Conservation (phyloP, 192 early-diverging fungal genomes). For the Backusella morwellensis region DNA sequence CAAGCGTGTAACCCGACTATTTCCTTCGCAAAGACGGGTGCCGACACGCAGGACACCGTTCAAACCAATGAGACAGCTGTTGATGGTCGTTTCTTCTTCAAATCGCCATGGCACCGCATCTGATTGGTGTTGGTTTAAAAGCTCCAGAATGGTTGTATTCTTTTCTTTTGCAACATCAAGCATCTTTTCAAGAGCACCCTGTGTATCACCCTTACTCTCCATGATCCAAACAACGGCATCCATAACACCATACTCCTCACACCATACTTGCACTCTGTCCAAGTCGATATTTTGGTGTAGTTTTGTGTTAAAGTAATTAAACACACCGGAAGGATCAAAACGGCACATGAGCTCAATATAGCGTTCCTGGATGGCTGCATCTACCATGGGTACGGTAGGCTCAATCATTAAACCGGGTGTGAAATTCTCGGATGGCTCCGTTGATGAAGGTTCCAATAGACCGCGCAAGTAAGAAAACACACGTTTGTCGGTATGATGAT, state of each 20-base stretch:
- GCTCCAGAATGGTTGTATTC: slow-evolving; percentile 34
- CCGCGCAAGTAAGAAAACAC: slow-evolving; percentile 58
- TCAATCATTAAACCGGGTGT: neutral
- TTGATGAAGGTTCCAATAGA: slow-evolving; percentile 42
- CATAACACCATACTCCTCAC: slow-evolving; percentile 49
- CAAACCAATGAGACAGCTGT: slow-evolving; percentile 47
- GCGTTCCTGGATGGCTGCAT: slow-evolving; percentile 45
- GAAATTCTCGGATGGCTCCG: neutral
- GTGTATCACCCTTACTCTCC: slow-evolving; percentile 51
- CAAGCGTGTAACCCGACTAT: slow-evolving; percentile 14
- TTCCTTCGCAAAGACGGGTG: slow-evolving; percentile 55
- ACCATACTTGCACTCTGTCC: slow-evolving; percentile 42
- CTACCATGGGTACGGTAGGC: slow-evolving; percentile 4
- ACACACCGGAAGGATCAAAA: slow-evolving; percentile 61
- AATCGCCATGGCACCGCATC: slow-evolving; percentile 39
- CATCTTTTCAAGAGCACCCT: slow-evolving; percentile 53
- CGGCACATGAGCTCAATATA: slow-evolving; percentile 57
- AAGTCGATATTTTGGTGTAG: slow-evolving; percentile 19
- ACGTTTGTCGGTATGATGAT: slow-evolving; percentile 35
- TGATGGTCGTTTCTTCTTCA: slow-evolving; percentile 46
- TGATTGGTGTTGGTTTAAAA: slow-evolving; percentile 25
- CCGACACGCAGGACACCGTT: slow-evolving; percentile 57
- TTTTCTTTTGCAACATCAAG: slow-evolving; percentile 53
- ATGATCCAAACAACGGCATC: slow-evolving; percentile 63
- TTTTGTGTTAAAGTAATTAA: slow-evolving; percentile 54